Conservation (phyloP, 768 basidiomycete genomes). For the Rossbeevera mucosa region DNA sequence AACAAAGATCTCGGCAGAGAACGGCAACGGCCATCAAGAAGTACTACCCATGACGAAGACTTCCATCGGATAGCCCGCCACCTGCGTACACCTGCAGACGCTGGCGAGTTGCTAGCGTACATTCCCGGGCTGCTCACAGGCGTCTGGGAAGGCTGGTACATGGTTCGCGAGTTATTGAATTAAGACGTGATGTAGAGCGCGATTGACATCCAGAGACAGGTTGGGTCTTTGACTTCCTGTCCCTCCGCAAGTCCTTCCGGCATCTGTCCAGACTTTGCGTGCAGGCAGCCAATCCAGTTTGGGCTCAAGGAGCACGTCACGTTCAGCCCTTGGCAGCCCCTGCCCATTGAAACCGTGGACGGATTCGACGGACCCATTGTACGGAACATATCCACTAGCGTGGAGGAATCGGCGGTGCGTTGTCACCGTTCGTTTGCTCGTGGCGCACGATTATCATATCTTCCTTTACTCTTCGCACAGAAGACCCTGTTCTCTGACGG, state of each 20-base stretch:
- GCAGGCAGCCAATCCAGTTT: conserved; percentile 49
- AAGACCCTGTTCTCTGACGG: conserved; percentile 28
- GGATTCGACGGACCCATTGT: conserved; percentile 23
- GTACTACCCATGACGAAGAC: conserved; percentile 33
- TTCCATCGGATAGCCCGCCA: conserved; percentile 33
- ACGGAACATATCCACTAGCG: conserved; percentile 19
- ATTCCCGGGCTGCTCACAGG: conserved; percentile 48
- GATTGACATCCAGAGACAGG: conserved; percentile 22
- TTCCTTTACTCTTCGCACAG: conserved; percentile 9
- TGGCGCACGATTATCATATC: conserved; percentile 21
- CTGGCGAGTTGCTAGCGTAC: conserved; percentile 30
- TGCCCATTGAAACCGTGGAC: conserved; percentile 20
- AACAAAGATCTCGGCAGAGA: conserved; percentile 28
- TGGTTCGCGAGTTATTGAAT: conserved; percentile 38
- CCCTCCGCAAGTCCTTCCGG: conserved; percentile 9
- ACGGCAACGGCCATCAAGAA: conserved; percentile 32
- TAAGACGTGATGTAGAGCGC: conserved; percentile 6
- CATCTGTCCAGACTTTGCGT: conserved; percentile 33
- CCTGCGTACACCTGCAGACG: conserved; percentile 13
- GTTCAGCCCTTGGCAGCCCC: conserved; percentile 36
- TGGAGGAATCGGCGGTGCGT: conserved; percentile 25
- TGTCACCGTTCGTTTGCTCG: neutral
- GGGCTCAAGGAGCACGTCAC: conserved; percentile 42
- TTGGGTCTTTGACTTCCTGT: conserved; percentile 23
- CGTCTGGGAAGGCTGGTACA: conserved; percentile 57